Evolutionary conservation across 108 stramenopile species (phyloP).

Genomic region (Cyclotella distinguenda): DNA sequence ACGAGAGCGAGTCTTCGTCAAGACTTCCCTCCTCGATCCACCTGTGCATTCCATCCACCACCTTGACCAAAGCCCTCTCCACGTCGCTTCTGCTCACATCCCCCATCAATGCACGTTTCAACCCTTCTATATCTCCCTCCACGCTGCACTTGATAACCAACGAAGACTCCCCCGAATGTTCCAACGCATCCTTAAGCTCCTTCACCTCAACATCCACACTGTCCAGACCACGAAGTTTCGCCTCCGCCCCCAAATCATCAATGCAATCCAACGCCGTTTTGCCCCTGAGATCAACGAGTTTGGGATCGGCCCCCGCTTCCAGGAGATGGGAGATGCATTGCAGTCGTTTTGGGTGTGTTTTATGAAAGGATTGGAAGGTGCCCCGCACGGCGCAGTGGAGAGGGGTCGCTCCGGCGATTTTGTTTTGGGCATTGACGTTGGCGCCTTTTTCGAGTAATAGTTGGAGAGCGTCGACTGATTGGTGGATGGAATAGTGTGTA

Average conservation of each 20-base stretch:
- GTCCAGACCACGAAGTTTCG: constrained; percentile 20
- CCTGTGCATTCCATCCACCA: constrained; percentile 10
- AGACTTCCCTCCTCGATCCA: constrained; percentile 1
- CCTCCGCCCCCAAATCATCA: constrained; percentile 17
- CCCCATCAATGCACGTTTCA: constrained; percentile 11
- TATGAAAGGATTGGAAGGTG: constrained; percentile 52
- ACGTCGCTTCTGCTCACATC: constrained; percentile 1
- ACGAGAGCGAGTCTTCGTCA: background rate
- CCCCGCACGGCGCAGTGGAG: constrained; percentile 59
- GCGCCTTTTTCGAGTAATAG: constrained; percentile 52
- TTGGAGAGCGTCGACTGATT: constrained; percentile 44
- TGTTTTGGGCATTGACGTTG: constrained; percentile 51
- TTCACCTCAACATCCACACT: constrained; percentile 17
- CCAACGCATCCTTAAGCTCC: constrained; percentile 25
- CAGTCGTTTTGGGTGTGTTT: constrained; percentile 33
- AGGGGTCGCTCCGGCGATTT: constrained; percentile 61
- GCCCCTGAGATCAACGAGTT: constrained; percentile 36
- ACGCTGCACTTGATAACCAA: constrained; percentile 1
- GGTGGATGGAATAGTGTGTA: background rate
- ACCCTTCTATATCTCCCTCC: constrained; percentile 2
- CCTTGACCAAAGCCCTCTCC: constrained; percentile 11
- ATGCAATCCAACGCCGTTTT: constrained; percentile 47
- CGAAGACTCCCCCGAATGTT: background rate
- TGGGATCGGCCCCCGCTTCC: constrained; percentile 53
- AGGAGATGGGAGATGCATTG: constrained; percentile 46